Percentiles rank a stretch among this genome's conserved stretches.
phyloP scores from a whole-genome alignment of 1,284 basidiomycete genomes.

The Sporisorium exsertum region DNA sequence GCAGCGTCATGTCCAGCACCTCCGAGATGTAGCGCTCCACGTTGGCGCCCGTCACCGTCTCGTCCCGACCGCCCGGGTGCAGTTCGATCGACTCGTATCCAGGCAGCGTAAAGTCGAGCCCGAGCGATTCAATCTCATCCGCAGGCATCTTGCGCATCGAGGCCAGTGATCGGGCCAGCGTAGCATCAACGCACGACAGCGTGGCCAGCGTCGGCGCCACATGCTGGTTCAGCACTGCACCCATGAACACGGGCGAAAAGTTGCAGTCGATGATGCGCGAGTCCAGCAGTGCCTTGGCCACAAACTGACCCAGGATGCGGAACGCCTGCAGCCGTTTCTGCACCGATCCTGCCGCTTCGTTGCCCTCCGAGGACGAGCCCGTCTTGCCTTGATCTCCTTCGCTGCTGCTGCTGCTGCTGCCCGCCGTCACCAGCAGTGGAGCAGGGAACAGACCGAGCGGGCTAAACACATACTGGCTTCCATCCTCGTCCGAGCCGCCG shows the following conservation, averaged over 20 bases:
- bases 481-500: constrained; percentile 68
- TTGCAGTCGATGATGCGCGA: constrained; percentile 96
- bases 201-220: constrained; percentile 83
- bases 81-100: constrained; percentile 90
- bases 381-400: constrained; percentile 11
- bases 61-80: constrained; percentile 82
- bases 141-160: constrained; percentile 78
- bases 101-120: constrained; percentile 94
- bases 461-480: constrained; percentile 70
- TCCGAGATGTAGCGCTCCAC: constrained; percentile 86
- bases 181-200: constrained; percentile 80
- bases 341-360: constrained; percentile 6
- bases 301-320: constrained; percentile 91
- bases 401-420: not conserved
- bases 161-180: constrained; percentile 84
- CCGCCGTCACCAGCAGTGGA: constrained; percentile 71
- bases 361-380: not conserved
- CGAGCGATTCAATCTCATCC: constrained; percentile 80
- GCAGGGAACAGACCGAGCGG: constrained; percentile 89
- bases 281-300: constrained; percentile 97
- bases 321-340: constrained; percentile 77
- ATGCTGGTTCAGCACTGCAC: constrained; percentile 84
- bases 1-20: constrained; percentile 69
- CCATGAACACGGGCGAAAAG: constrained; percentile 91
- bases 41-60: constrained; percentile 84